These are phyloP conservation scores for Bacidia rubella DNA, from an alignment of 495 filamentous ascomycete species.

Conservation along the genomic window DNA sequence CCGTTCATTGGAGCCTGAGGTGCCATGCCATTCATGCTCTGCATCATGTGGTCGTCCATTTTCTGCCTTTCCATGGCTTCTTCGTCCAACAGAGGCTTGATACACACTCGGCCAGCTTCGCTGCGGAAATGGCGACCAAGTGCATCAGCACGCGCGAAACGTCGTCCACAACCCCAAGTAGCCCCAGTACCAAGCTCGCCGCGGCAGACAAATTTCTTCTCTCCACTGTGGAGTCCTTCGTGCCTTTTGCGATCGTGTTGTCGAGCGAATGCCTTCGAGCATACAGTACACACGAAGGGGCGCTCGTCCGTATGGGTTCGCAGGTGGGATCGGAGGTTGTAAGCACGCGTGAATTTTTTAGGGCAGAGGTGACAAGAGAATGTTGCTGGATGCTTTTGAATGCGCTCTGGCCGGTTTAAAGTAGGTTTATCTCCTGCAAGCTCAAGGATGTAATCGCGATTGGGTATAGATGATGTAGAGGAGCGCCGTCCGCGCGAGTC, in stretches of 20 bases:
- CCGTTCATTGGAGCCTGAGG: conserved; percentile 8
- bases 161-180: conserved; percentile 83
- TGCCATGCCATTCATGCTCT: conserved; percentile 13
- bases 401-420: conserved; percentile 51
- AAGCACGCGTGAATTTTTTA: conserved; percentile 77
- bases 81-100: conserved; percentile 69
- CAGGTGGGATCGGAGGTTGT: conserved; percentile 82
- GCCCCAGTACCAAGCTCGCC: conserved; percentile 72
- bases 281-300: conserved; percentile 90
- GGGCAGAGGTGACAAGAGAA: conserved; percentile 80
- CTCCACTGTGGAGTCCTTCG: conserved; percentile 79
- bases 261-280: conserved; percentile 91
- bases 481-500: conserved; percentile 50
- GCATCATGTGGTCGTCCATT: conserved; percentile 16
- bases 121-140: conserved; percentile 93
- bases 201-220: conserved; percentile 95
- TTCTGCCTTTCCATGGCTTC: conserved; percentile 20
- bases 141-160: conserved; percentile 91
- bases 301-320: conserved; percentile 87
- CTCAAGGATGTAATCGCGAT: conserved; percentile 80
- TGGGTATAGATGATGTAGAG: conserved; percentile 69
- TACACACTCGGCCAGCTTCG: conserved; percentile 90
- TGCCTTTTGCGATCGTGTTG: conserved; percentile 87
- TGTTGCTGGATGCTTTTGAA: conserved; percentile 90
- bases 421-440: conserved; percentile 55